Evolutionary conservation across 2,329 filamentous ascomycete species (phyloP).

Genomic region (Aureobasidium sp.): DNA sequence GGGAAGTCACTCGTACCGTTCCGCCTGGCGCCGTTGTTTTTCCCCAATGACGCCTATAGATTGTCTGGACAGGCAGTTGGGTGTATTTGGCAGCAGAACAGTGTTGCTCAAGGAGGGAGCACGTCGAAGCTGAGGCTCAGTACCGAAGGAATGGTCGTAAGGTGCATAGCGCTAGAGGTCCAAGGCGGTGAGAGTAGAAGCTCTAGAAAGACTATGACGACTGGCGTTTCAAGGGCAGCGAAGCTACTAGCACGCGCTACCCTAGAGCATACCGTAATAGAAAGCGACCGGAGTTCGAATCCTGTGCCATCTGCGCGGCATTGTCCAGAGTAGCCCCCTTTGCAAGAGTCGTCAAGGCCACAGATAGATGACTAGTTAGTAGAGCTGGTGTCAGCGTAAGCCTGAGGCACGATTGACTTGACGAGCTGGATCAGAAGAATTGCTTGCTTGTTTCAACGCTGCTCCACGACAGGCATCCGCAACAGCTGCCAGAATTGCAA

Average conservation of each 20-base stretch:
- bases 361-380: not conserved
- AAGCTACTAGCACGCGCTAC: not conserved
- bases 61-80: not conserved
- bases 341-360: not conserved
- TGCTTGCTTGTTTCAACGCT: slow-evolving; percentile 4
- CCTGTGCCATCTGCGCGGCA: not conserved
- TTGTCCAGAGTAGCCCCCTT: not conserved
- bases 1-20: slow-evolving; percentile 2
- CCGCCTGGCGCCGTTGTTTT: not conserved
- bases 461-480: not conserved
- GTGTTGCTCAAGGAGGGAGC: not conserved
- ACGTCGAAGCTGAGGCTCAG: not conserved
- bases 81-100: not conserved
- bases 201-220: slow-evolving; percentile 7
- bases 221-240: not conserved
- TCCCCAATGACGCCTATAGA: not conserved
- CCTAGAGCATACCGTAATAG: not conserved
- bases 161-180: not conserved
- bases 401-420: not conserved
- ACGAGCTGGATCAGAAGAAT: not conserved
- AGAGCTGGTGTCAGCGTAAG: not conserved
- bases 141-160: not conserved
- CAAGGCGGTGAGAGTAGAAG: slow-evolving; percentile 6
- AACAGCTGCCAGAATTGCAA: not conserved
- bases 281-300: not conserved